phyloP scores from a whole-genome alignment of 352 stramenopile genomes.

The Globisporangium carolinianum region DNA sequence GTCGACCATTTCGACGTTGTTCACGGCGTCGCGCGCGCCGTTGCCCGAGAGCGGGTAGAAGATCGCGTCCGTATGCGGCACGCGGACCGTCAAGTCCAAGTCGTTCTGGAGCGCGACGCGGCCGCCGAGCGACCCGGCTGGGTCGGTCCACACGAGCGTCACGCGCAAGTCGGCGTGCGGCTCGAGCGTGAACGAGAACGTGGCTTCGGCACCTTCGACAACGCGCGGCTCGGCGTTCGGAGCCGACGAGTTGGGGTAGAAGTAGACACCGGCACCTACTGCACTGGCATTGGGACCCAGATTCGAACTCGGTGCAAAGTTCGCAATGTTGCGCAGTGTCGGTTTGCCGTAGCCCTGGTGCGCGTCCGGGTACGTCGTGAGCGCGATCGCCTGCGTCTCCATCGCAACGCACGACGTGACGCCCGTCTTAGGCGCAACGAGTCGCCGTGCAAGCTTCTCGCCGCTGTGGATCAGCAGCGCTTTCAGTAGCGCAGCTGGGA shows the following conservation, averaged over 20 bases:
- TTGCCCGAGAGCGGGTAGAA: slow-evolving; percentile 63
- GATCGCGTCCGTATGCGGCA: slow-evolving; percentile 37
- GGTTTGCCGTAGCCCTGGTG: slow-evolving; percentile 81
- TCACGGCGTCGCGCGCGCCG: slow-evolving; percentile 47
- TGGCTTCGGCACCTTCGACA: slow-evolving; percentile 31
- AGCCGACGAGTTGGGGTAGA: slow-evolving; percentile 39
- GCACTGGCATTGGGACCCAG: slow-evolving; percentile 7
- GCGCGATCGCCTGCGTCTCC: slow-evolving; percentile 20
- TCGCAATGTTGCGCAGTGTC: slow-evolving; percentile 71
- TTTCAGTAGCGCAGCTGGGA: slow-evolving; percentile 70
- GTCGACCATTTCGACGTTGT: slow-evolving; percentile 80
- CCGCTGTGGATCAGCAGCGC: slow-evolving; percentile 76
- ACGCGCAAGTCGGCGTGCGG: slow-evolving; percentile 49
- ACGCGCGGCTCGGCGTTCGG: slow-evolving; percentile 46
- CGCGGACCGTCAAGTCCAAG: slow-evolving; percentile 50
- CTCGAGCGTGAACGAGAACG: slow-evolving; percentile 53
- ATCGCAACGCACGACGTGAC: slow-evolving; percentile 45
- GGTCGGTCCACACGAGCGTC: slow-evolving; percentile 69
- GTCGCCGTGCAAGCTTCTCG: slow-evolving; percentile 40
- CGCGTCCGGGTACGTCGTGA: slow-evolving; percentile 51
- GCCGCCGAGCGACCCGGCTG: slow-evolving; percentile 41
- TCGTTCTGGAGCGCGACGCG: slow-evolving; percentile 63
- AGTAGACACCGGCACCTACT: slow-evolving; percentile 36
- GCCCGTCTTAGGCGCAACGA: slow-evolving; percentile 30
- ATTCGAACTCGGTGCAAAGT: slow-evolving; percentile 24